Percentiles rank a stretch among this genome's conserved stretches.
Conservation (phyloP, 306 rosid species). For the Prunus salicina region DNA sequence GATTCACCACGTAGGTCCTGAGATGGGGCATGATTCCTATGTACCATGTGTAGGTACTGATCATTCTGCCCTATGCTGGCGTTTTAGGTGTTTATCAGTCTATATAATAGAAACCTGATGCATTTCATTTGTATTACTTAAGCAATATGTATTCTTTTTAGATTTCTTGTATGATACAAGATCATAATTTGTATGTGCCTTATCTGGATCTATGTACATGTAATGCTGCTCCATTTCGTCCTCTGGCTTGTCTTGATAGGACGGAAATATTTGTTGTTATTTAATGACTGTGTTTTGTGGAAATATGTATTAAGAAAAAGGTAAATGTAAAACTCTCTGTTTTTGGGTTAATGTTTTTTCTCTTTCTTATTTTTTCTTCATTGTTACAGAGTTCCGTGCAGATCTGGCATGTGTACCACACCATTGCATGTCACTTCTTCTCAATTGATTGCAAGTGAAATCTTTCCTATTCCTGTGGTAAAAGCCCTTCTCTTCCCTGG, state of each 20-base stretch:
- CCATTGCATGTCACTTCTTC: slow-evolving; percentile 95
- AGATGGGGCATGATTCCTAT: not conserved
- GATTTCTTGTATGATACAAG: not conserved
- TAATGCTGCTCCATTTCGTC: not conserved
- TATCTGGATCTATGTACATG: not conserved
- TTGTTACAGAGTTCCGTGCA: slow-evolving; percentile 72
- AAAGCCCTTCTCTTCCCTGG: slow-evolving; percentile 93
- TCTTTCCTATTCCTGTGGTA: slow-evolving; percentile 65
- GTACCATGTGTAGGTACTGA: not conserved
- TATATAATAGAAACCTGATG: not conserved
- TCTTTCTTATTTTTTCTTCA: slow-evolving; percentile 6
- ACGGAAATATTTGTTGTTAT: not conserved
- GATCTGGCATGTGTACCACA: slow-evolving; percentile 82
- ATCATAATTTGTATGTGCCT: not conserved
- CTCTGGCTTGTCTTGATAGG: not conserved
- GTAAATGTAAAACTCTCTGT: not conserved
- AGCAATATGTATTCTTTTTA: not conserved
- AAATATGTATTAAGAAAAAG: not conserved
- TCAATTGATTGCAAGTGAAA: slow-evolving; percentile 85
- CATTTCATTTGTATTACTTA: not conserved
- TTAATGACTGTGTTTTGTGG: not conserved
- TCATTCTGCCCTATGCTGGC: not conserved
- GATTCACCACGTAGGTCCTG: not conserved
- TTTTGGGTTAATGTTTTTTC: not conserved
- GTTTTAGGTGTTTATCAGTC: not conserved